Evolutionary conservation across 225 moss, liverwort and hornwort species (phyloP).

Genomic region (Sphagnum contortum): DNA sequence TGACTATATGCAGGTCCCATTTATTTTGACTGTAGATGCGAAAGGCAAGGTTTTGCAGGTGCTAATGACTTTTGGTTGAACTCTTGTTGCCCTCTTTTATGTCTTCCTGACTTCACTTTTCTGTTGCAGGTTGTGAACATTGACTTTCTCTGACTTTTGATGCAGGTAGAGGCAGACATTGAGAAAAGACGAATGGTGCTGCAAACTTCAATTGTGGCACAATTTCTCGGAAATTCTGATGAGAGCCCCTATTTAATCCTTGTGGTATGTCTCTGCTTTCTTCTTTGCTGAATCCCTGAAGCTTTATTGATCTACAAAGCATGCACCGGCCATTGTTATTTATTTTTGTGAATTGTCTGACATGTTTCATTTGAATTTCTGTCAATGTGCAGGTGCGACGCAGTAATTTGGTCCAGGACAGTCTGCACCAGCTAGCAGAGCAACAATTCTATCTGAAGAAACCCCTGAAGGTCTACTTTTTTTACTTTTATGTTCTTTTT

Average conservation of each 20-base stretch:
- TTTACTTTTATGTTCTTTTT: not conserved
- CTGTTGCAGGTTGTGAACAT: no score
- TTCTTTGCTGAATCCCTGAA: no score
- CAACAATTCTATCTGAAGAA: conserved; percentile 51
- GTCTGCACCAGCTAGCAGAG: conserved; percentile 49
- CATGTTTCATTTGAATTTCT: no score
- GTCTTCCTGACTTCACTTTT: not conserved
- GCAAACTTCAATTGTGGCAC: conserved; percentile 34
- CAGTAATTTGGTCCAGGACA: conserved; percentile 50
- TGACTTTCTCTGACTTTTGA: not conserved
- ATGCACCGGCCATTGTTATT: no score
- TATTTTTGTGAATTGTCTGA: no score
- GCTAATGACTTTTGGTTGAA: not conserved
- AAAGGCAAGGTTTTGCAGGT: conserved; percentile 80
- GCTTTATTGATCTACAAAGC: no score
- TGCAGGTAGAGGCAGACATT: conserved; percentile 53
- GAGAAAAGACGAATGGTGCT: conserved; percentile 43
- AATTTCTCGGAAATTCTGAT: conserved; percentile 29
- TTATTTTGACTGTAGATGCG: conserved; percentile 56
- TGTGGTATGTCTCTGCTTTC: conserved; percentile 23
- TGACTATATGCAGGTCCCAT: conserved; percentile 37
- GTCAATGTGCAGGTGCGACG: conserved; percentile 38
- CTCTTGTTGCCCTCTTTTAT: not conserved
- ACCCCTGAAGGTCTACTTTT: conserved; percentile 41
- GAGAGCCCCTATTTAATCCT: conserved; percentile 53